Evolutionary conservation across 257 asterid species (phyloP).

Genomic region (Solanum clarkiae): DNA sequence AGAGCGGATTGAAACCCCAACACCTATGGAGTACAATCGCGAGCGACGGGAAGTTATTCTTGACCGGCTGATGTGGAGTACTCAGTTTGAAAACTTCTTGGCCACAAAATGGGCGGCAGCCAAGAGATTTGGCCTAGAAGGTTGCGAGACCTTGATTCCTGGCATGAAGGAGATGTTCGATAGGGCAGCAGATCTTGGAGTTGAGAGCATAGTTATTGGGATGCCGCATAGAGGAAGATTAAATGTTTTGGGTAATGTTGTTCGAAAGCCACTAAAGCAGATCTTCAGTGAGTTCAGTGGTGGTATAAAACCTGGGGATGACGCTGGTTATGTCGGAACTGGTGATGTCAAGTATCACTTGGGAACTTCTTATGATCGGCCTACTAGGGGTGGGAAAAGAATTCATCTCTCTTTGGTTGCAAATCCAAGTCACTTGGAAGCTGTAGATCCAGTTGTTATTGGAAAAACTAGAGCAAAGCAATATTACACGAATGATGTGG

Average conservation of each 20-base stretch:
- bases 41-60: conserved; percentile 22
- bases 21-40: conserved; percentile 12
- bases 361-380: conserved; percentile 20
- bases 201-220: conserved; percentile 22
- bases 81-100: conserved; percentile 23
- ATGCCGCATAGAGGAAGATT: conserved; percentile 26
- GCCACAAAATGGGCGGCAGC: conserved; percentile 24
- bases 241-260: conserved; percentile 18
- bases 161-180: conserved; percentile 27
- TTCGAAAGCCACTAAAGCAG: conserved; percentile 19
- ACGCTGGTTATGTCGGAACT: conserved; percentile 12
- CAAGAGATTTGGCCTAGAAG: conserved; percentile 26
- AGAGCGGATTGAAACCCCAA: conserved; percentile 19
- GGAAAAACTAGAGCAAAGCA: conserved; percentile 22
- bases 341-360: conserved; percentile 27
- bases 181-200: conserved; percentile 23
- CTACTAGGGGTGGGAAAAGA: conserved; percentile 15
- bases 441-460: conserved; percentile 21
- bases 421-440: conserved; percentile 24
- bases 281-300: conserved; percentile 21
- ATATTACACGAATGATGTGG: conserved; percentile 4
- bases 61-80: conserved; percentile 17
- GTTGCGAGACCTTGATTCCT: conserved; percentile 25
- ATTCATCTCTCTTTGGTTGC: conserved; percentile 19
- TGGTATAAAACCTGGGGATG: conserved; percentile 15